Percentiles rank a stretch among this genome's conserved stretches.
Conservation (phyloP, 1,284 basidiomycete species). For the Amylostereum chailletii region DNA sequence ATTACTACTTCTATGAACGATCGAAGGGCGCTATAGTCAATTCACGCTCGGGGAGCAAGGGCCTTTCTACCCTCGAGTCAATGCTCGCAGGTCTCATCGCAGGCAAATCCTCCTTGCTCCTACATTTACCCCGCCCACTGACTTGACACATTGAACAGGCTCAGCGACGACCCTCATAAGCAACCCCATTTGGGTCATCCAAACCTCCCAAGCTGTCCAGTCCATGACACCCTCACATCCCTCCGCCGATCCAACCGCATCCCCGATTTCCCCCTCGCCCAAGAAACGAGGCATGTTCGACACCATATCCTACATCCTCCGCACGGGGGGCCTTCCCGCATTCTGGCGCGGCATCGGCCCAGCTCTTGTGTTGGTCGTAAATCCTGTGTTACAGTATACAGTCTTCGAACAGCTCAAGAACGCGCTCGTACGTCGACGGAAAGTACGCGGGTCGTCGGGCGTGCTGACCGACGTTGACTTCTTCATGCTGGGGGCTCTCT, state of each 20-base stretch:
- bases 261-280: conserved; percentile 17
- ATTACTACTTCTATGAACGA: conserved; percentile 81
- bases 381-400: conserved; percentile 90
- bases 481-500: conserved; percentile 83
- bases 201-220: conserved; percentile 83
- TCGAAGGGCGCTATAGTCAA: conserved; percentile 48
- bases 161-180: conserved; percentile 85
- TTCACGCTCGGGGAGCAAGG: conserved; percentile 53
- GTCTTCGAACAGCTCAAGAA: conserved; percentile 88
- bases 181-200: conserved; percentile 96
- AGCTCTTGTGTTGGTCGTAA: conserved; percentile 87
- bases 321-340: conserved; percentile 70
- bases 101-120: conserved; percentile 26
- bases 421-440: conserved; percentile 51
- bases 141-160: conserved; percentile 35
- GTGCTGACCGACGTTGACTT: conserved; percentile 79
- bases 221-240: conserved; percentile 29
- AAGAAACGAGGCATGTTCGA: conserved; percentile 62
- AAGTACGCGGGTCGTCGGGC: conserved; percentile 31
- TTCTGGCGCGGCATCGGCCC: conserved; percentile 97
- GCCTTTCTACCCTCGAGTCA: conserved; percentile 78
- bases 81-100: conserved; percentile 88
- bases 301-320: conserved; percentile 67
- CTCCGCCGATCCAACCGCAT: conserved; percentile 19
- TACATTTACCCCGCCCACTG: not conserved